Evolutionary conservation across 257 asterid genomes (phyloP).

Genomic region (Fraxinus cuspidata): DNA sequence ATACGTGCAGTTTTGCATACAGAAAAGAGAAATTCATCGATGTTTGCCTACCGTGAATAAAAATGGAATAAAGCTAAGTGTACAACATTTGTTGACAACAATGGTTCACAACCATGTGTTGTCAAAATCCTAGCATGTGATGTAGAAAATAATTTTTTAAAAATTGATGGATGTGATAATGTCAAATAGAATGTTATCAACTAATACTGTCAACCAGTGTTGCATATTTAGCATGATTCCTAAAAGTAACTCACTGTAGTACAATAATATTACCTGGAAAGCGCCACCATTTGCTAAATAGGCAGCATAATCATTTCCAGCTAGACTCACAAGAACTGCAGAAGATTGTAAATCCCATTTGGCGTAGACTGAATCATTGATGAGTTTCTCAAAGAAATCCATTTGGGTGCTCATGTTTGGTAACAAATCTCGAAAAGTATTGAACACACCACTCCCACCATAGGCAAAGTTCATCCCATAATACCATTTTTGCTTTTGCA

Average conservation of each 20-base stretch:
- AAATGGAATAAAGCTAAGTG: too few species aligned
- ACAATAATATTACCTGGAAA: constrained; percentile 42
- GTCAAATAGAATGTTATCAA: too few species aligned
- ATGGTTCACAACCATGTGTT: too few species aligned
- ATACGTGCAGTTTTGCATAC: too few species aligned
- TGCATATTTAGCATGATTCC: too few species aligned
- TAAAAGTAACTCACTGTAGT: too few species aligned
- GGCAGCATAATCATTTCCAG: constrained; percentile 74
- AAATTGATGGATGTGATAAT: too few species aligned
- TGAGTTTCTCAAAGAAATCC: constrained; percentile 51
- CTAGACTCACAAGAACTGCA: constrained; percentile 50
- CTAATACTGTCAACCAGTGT: too few species aligned
- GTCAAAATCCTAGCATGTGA: too few species aligned
- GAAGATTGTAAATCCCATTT: constrained; percentile 53
- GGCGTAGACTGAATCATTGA: constrained; percentile 44
- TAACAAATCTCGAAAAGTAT: constrained; percentile 39
- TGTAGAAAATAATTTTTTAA: too few species aligned
- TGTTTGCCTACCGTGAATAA: background rate
- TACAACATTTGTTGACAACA: too few species aligned
- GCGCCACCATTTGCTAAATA: constrained; percentile 53
- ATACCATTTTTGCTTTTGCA: constrained; percentile 37
- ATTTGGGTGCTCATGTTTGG: constrained; percentile 87
- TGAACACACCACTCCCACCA: constrained; percentile 94
- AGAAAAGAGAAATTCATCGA: background rate
- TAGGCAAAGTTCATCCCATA: constrained; percentile 82